A percentile compares a stretch with the other conserved stretches of the same genome.
Conservation (phyloP, 1,139 yeast species). For the Saccharomycopsis hybrid region DNA sequence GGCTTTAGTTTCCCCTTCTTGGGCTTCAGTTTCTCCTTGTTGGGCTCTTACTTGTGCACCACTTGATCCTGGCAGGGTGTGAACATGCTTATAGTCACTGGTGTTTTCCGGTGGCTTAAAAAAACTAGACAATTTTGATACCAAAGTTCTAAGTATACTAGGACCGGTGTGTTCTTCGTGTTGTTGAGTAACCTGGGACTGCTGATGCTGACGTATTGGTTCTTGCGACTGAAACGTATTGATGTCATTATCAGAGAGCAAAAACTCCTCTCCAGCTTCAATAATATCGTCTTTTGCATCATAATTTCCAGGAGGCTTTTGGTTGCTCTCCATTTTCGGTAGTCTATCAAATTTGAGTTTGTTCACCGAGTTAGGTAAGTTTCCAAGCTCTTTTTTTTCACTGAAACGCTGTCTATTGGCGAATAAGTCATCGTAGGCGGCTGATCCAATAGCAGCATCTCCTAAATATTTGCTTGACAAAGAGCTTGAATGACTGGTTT, state of each 20-base stretch:
- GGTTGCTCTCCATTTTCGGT: not conserved
- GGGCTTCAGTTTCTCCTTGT: slow-evolving; percentile 1
- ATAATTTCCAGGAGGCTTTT: not conserved
- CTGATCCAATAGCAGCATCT: too few relatives aligned
- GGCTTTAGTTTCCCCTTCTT: too few relatives aligned
- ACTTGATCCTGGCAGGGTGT: not conserved
- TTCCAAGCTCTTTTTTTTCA: not conserved
- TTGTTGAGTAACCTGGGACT: not conserved
- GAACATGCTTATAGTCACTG: not conserved
- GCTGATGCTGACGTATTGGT: too few relatives aligned
- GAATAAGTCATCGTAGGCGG: not conserved
- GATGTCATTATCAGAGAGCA: slow-evolving; percentile 14
- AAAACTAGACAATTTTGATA: slow-evolving; percentile 16
- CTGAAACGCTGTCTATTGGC: too few relatives aligned
- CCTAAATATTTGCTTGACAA: too few relatives aligned
- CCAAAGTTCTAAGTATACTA: slow-evolving; percentile 11
- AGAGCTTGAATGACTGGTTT: too few relatives aligned
- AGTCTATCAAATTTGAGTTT: not conserved
- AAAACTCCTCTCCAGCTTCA: slow-evolving; percentile 16
- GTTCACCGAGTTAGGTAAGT: not conserved
- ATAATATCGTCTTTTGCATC: slow-evolving; percentile 2
- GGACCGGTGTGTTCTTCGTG: not conserved
- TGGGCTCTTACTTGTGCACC: not conserved
- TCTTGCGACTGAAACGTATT: too few relatives aligned
- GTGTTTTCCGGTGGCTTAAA: slow-evolving; percentile 4